These are phyloP conservation scores for Blastobotrys terrestris DNA, from an alignment of 805 yeast genomes.

Conservation along the genomic window DNA sequence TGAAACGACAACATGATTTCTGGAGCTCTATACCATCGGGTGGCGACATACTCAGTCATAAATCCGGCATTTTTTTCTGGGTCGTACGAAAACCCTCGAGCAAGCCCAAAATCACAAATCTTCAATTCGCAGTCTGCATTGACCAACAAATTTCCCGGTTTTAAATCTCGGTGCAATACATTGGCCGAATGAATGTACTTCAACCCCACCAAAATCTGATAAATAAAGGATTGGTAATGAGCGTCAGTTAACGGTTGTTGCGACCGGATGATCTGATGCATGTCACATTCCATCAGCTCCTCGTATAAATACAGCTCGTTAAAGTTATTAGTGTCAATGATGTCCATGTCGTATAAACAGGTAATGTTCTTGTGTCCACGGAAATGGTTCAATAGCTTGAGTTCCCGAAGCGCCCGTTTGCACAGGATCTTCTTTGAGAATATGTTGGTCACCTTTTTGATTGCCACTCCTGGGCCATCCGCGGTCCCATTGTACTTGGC, in stretches of 20 bases:
- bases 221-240: constrained; percentile 88
- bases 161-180: constrained; percentile 86
- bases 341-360: constrained; percentile 89
- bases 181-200: constrained; percentile 87
- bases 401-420: constrained; percentile 85
- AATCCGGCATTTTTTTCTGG: constrained; percentile 62
- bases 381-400: constrained; percentile 85
- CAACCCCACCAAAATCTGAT: constrained; percentile 87
- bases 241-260: constrained; percentile 92
- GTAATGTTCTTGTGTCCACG: constrained; percentile 96
- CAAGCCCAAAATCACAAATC: constrained; percentile 91
- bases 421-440: constrained; percentile 86
- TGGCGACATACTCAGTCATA: constrained; percentile 97
- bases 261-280: constrained; percentile 93
- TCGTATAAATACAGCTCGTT: constrained; percentile 92
- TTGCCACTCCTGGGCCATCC: constrained; percentile 83
- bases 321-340: constrained; percentile 71
- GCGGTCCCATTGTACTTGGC: constrained; percentile 72
- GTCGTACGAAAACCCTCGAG: constrained; percentile 49
- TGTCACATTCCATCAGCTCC: constrained; percentile 97
- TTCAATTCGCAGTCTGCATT: constrained; percentile 93
- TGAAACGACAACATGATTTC: constrained; percentile 95
- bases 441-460: constrained; percentile 91
- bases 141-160: constrained; percentile 79
- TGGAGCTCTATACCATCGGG: constrained; percentile 97